These are phyloP conservation scores for Pleurostoma richardsiae DNA, from an alignment of 2,329 filamentous ascomycete genomes.

Conservation along the genomic window DNA sequence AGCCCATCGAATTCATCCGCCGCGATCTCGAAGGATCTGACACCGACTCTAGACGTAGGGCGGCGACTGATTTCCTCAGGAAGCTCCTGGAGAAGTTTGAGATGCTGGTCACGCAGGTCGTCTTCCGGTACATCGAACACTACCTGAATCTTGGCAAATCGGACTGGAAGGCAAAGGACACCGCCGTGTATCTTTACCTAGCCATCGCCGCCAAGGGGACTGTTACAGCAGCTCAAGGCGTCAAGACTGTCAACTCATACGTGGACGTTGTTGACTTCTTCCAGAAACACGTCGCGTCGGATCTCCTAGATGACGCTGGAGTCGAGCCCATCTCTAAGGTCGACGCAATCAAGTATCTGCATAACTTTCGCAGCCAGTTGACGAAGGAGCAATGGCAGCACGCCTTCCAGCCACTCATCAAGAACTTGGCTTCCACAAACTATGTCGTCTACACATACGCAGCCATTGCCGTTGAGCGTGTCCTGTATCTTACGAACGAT, in stretches of 20 bases:
- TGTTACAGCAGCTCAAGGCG: slow-evolving; percentile 81
- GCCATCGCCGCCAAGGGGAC: slow-evolving; percentile 90
- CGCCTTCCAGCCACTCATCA: slow-evolving; percentile 83
- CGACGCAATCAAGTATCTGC: slow-evolving; percentile 96
- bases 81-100: slow-evolving; percentile 89
- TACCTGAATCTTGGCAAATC: slow-evolving; percentile 75
- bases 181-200: slow-evolving; percentile 93
- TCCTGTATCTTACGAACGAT: slow-evolving; percentile 76
- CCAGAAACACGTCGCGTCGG: slow-evolving; percentile 84
- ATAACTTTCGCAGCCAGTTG: slow-evolving; percentile 92
- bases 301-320: slow-evolving; percentile 66
- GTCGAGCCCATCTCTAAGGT: slow-evolving; percentile 88
- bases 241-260: slow-evolving; percentile 81
- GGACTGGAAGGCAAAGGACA: slow-evolving; percentile 97
- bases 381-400: slow-evolving; percentile 88
- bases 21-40: slow-evolving; percentile 94
- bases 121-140: slow-evolving; percentile 79
- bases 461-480: slow-evolving; percentile 91
- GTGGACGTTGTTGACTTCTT: slow-evolving; percentile 95
- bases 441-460: slow-evolving; percentile 98
- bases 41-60: slow-evolving; percentile 84
- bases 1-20: slow-evolving; percentile 97
- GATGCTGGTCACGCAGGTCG: slow-evolving; percentile 76
- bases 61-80: slow-evolving; percentile 90
- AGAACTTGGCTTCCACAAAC: slow-evolving; percentile 82